phyloP scores from a whole-genome alignment of 164 flowering plant species.

The Chimonanthus salicifolius region DNA sequence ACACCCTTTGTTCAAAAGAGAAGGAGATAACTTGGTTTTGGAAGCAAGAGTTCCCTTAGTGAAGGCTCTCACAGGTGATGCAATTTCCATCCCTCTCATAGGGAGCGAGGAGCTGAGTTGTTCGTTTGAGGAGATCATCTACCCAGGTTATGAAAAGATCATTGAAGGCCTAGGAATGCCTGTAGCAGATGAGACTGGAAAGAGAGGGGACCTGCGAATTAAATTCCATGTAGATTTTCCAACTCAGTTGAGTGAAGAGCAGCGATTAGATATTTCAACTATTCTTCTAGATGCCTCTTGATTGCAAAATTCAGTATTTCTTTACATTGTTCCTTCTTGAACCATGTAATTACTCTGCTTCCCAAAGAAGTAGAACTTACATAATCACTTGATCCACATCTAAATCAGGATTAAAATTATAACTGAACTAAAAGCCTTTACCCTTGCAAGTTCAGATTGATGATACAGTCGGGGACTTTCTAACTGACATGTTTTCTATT shows the following conservation, averaged over 20 bases:
- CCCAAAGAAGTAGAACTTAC: too few species aligned
- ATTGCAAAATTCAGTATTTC: constrained; percentile 1
- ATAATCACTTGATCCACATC: too few species aligned
- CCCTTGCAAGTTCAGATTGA: too few species aligned
- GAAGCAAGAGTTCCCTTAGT: constrained; percentile 55
- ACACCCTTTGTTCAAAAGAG: constrained; percentile 57
- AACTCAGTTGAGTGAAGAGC: constrained; percentile 32
- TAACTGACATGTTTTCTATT: too few species aligned
- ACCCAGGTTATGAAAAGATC: constrained; percentile 56
- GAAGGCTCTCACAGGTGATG: constrained; percentile 69
- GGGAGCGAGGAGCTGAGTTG: constrained; percentile 57
- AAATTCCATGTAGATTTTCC: constrained; percentile 58
- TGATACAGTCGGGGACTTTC: too few species aligned
- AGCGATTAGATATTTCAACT: constrained; percentile 34
- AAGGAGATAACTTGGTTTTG: constrained; percentile 59
- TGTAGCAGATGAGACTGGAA: constrained; percentile 30
- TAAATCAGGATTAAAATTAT: too few species aligned
- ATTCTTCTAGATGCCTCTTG: constrained; percentile 43
- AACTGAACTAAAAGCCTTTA: too few species aligned
- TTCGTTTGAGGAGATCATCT: constrained; percentile 41
- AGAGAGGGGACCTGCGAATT: constrained; percentile 54
- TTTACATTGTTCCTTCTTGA: background rate
- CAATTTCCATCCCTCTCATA: constrained; percentile 50
- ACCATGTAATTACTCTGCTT: too few species aligned
- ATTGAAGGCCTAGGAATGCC: constrained; percentile 85